phyloP scores from a whole-genome alignment of 805 yeast species.

The Komagataella pastoris region DNA sequence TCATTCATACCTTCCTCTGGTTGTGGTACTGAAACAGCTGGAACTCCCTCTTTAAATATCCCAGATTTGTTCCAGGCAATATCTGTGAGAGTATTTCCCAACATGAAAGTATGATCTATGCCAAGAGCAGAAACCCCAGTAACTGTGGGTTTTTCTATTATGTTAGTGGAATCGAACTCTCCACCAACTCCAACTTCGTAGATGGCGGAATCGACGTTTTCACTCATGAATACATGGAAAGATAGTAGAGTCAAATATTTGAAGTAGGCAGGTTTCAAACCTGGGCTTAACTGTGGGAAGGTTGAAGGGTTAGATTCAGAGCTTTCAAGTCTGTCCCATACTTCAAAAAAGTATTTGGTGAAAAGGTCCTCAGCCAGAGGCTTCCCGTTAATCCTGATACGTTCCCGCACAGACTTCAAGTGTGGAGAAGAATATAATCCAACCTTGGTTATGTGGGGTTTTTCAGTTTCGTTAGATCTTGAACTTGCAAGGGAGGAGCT shows the following conservation, averaged over 20 bases:
- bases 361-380: slow-evolving; percentile 76
- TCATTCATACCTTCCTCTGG: slow-evolving; percentile 40
- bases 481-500: not conserved
- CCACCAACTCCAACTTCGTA: slow-evolving; percentile 99
- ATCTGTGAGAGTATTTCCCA: slow-evolving; percentile 78
- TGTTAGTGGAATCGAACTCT: slow-evolving; percentile 90
- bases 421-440: slow-evolving; percentile 98
- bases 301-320: slow-evolving; percentile 37
- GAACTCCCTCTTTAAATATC: slow-evolving; percentile 57
- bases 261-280: slow-evolving; percentile 84
- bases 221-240: slow-evolving; percentile 79
- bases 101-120: slow-evolving; percentile 77
- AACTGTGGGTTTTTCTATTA: slow-evolving; percentile 64
- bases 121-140: slow-evolving; percentile 84
- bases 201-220: slow-evolving; percentile 86
- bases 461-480: not conserved
- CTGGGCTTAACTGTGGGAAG: slow-evolving; percentile 66
- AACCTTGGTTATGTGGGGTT: slow-evolving; percentile 34
- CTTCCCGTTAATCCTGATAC: slow-evolving; percentile 76
- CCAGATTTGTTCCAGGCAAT: slow-evolving; percentile 98
- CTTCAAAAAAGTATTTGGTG: slow-evolving; percentile 84
- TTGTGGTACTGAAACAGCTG: slow-evolving; percentile 54
- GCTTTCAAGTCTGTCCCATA: slow-evolving; percentile 68
- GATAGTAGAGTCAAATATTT: slow-evolving; percentile 80
- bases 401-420: slow-evolving; percentile 80